These are phyloP conservation scores for Cercospora zeae-maydis DNA, from an alignment of 2,329 filamentous ascomycete genomes.

Conservation along the genomic window DNA sequence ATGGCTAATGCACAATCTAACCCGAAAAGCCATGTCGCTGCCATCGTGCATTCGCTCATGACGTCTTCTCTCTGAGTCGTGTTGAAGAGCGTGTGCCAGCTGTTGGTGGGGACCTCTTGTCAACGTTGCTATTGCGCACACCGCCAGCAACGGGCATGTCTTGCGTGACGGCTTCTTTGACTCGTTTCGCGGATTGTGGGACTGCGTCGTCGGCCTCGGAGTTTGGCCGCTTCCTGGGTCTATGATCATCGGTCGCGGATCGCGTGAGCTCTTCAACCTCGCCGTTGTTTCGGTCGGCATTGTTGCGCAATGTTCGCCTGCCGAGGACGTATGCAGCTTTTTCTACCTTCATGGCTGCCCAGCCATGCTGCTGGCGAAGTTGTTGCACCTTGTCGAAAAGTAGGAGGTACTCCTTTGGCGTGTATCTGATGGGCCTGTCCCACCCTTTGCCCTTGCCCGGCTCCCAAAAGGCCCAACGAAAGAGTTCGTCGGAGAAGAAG, in stretches of 20 bases:
- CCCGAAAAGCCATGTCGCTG: background rate
- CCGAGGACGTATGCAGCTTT: conserved; percentile 24
- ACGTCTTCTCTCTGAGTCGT: background rate
- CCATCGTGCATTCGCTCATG: background rate
- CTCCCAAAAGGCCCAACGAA: conserved; percentile 63
- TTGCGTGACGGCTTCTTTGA: background rate
- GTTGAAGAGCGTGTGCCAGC: conserved; percentile 2
- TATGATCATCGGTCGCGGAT: background rate
- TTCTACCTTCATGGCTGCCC: conserved; percentile 20
- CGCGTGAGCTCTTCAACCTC: background rate
- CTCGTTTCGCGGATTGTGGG: background rate
- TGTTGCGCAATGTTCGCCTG: conserved; percentile 1
- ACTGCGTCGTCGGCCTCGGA: background rate
- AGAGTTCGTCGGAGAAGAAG: conserved; percentile 80
- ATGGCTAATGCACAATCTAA: no score
- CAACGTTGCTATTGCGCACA: background rate
- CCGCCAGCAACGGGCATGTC: background rate
- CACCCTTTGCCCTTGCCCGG: conserved; percentile 40
- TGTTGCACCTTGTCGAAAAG: conserved; percentile 44
- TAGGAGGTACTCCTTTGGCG: conserved; percentile 61
- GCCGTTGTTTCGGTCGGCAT: background rate
- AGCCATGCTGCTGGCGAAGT: conserved; percentile 45
- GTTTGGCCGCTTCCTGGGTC: background rate
- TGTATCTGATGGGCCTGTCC: conserved; percentile 63
- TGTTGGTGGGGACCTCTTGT: background rate